phyloP scores from a whole-genome alignment of 768 basidiomycete species.

The Dioszegia aurantiaca region DNA sequence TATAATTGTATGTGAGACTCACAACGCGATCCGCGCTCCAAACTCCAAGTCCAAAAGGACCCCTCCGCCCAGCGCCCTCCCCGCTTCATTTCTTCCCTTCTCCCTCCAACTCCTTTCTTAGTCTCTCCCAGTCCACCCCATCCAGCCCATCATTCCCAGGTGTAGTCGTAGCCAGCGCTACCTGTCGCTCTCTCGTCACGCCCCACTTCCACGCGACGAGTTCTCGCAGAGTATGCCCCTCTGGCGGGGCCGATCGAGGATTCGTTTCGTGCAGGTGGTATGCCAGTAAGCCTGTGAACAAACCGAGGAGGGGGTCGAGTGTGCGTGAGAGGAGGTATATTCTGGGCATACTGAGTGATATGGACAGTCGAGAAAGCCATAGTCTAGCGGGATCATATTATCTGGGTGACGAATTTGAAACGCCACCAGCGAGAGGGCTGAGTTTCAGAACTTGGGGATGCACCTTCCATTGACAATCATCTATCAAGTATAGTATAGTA shows the following conservation, averaged over 20 bases:
- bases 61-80: not conserved
- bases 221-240: slow-evolving; percentile 48
- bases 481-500: too few relatives aligned
- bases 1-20: too few relatives aligned
- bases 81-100: slow-evolving; percentile 13
- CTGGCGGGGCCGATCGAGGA: slow-evolving; percentile 45
- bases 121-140: slow-evolving; percentile 39
- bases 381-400: slow-evolving; percentile 6
- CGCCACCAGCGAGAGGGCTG: not conserved
- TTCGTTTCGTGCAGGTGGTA: slow-evolving; percentile 52
- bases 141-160: slow-evolving; percentile 13
- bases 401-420: not conserved
- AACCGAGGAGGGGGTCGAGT: slow-evolving; percentile 47
- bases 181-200: slow-evolving; percentile 16
- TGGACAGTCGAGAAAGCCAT: not conserved
- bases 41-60: too few relatives aligned
- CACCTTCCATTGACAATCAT: too few relatives aligned
- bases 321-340: slow-evolving; percentile 49
- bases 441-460: slow-evolving; percentile 8
- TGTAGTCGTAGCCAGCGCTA: slow-evolving; percentile 9
- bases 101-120: slow-evolving; percentile 43
- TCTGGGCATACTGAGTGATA: slow-evolving; percentile 34
- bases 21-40: too few relatives aligned
- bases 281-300: slow-evolving; percentile 51
- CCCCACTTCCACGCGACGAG: slow-evolving; percentile 48